Conservation (phyloP, 495 filamentous ascomycete species). For the Aspergillus sclerotiicarbonarius region DNA sequence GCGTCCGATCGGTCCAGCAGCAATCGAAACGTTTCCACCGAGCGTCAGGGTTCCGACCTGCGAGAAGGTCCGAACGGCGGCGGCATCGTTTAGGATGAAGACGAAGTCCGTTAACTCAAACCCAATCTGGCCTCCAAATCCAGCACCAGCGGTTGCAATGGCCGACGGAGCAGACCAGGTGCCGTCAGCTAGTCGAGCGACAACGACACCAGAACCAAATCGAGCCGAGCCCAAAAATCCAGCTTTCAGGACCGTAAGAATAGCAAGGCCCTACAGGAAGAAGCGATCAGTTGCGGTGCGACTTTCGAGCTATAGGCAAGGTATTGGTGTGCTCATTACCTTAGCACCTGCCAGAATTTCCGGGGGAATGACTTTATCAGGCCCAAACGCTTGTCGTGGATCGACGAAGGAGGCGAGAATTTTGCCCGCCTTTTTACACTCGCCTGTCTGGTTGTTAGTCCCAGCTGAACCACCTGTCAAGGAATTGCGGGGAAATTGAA, state of each 20-base stretch:
- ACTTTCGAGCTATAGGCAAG: background rate
- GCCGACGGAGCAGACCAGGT: slow-evolving; percentile 93
- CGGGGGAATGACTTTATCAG: slow-evolving; percentile 96
- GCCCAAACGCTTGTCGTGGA: slow-evolving; percentile 88
- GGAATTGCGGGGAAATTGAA: slow-evolving; percentile 40
- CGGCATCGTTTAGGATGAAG: slow-evolving; percentile 93
- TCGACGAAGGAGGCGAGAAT: slow-evolving; percentile 95
- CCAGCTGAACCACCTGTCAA: slow-evolving; percentile 10
- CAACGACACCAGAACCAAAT: slow-evolving; percentile 90
- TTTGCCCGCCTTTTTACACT: slow-evolving; percentile 89
- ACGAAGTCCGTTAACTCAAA: slow-evolving; percentile 98
- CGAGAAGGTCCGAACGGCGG: slow-evolving; percentile 90
- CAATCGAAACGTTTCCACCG: slow-evolving; percentile 94
- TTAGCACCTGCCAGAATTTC: slow-evolving; percentile 87
- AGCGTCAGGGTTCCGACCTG: slow-evolving; percentile 87
- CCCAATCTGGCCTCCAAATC: slow-evolving; percentile 95
- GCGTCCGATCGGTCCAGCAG: slow-evolving; percentile 87
- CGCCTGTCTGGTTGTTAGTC: slow-evolving; percentile 53
- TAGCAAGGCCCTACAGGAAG: slow-evolving; percentile 73
- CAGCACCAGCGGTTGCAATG: slow-evolving; percentile 85
- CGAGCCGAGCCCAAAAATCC: slow-evolving; percentile 91
- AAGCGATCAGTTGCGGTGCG: slow-evolving; percentile 13
- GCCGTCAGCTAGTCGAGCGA: slow-evolving; percentile 88
- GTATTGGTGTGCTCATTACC: slow-evolving; percentile 47
- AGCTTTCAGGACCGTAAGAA: slow-evolving; percentile 93